Percentiles rank a stretch among this genome's conserved stretches.
Evolutionary conservation across 805 yeast genomes (phyloP).

Genomic region (Pichia eremophila): DNA sequence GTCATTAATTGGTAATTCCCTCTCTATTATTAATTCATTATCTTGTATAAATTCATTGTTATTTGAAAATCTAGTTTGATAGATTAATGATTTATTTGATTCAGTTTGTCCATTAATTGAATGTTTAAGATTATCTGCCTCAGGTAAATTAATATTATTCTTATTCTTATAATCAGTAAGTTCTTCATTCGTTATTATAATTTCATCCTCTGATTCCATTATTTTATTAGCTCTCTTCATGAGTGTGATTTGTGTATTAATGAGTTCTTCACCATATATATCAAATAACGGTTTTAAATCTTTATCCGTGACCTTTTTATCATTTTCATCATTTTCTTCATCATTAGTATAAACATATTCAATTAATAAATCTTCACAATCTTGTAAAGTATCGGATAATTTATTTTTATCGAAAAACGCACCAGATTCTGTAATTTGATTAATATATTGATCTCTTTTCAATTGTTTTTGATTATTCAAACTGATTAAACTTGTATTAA

Average conservation of each 20-base stretch:
- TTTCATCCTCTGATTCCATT: slow-evolving; percentile 10
- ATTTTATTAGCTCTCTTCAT: background rate
- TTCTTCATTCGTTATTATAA: background rate
- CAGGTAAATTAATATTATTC: too few relatives aligned
- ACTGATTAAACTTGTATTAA: slow-evolving; percentile 1
- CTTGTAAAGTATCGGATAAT: background rate
- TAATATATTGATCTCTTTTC: background rate
- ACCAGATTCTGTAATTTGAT: too few relatives aligned
- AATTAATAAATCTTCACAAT: background rate
- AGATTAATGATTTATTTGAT: too few relatives aligned
- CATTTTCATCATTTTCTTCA: slow-evolving; percentile 2
- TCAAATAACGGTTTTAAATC: background rate
- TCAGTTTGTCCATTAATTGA: too few relatives aligned
- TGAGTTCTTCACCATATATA: slow-evolving; percentile 2
- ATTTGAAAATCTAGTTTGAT: background rate
- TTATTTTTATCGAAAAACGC: background rate
- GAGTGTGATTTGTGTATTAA: too few relatives aligned
- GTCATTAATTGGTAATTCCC: slow-evolving; percentile 25
- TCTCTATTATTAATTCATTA: slow-evolving; percentile 23
- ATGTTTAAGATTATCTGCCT: too few relatives aligned
- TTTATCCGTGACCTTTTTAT: background rate
- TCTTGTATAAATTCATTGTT: slow-evolving; percentile 4
- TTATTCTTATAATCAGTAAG: background rate
- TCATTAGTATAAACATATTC: background rate
- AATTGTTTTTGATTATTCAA: background rate